A percentile compares a stretch with the other conserved stretches of the same genome.
These are phyloP conservation scores for Taxillus chinensis DNA, from an alignment of 164 flowering plant genomes.

Conservation along the genomic window DNA sequence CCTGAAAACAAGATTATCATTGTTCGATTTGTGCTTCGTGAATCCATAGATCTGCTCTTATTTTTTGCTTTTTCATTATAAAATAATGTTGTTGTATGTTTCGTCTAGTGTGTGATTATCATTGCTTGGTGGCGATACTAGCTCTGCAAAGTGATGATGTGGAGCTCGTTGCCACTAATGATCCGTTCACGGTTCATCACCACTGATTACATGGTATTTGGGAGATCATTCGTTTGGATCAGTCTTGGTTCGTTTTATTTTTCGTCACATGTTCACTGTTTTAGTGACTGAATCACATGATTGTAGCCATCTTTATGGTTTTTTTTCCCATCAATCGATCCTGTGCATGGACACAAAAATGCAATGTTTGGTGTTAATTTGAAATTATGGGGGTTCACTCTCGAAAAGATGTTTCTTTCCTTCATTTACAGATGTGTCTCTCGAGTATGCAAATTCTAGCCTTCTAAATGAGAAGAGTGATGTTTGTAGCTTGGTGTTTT, in stretches of 20 bases:
- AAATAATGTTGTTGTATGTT: neutral
- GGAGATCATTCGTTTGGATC: too few relatives aligned
- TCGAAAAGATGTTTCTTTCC: neutral
- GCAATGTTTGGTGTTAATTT: neutral
- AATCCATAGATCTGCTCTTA: neutral
- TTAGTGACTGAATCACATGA: too few relatives aligned
- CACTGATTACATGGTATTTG: conserved; percentile 1
- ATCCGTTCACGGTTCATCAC: conserved; percentile 1
- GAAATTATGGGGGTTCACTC: neutral
- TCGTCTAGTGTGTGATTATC: neutral
- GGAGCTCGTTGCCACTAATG: conserved; percentile 3
- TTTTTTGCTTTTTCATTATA: neutral
- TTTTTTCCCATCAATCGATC: conserved; percentile 4
- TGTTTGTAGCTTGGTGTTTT: conserved; percentile 81
- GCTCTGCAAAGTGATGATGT: conserved; percentile 5
- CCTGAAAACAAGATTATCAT: too few relatives aligned
- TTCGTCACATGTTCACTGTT: too few relatives aligned
- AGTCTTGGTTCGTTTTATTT: too few relatives aligned
- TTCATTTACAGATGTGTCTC: conserved; percentile 59
- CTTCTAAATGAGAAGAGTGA: conserved; percentile 88
- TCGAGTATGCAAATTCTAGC: conserved; percentile 87
- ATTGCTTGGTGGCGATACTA: conserved; percentile 1
- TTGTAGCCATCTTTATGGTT: too few relatives aligned
- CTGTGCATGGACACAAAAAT: too few relatives aligned
- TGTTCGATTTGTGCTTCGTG: too few relatives aligned